Evolutionary conservation across 2,329 filamentous ascomycete genomes (phyloP), one percentile per base, ranked within the genome.

Genomic region (Hypoxylon sp.): DNA sequence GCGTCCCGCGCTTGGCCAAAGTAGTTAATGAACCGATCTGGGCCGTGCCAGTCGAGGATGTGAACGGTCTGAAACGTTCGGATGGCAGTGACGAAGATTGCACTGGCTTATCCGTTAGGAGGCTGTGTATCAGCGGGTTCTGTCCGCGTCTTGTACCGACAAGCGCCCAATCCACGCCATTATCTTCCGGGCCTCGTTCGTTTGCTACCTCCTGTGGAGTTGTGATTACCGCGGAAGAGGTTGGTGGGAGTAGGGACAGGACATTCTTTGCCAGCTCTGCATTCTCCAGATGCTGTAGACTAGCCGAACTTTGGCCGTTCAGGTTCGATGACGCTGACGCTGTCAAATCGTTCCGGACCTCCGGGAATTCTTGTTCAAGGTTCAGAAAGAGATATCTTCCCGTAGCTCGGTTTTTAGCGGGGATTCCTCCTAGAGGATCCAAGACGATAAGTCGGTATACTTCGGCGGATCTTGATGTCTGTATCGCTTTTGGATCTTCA

Each of bases 41-140:
- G 58, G 63, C 54, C 25, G 67, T 71, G 14, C 75, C 84, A 10
- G 78, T 79, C n/a, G 80, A 81, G 74, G 75, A 77, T 61, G 69
- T 76, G 37, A 78, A 73, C 0, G 81, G 76, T 62, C 79, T 82
- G 33, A 94, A 86, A 54, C 92, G 87, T 44, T 90, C 88, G 6
- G 90, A 85, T 0, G 96, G 96, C 0, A 99, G 84, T 0, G 96
- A 99, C 1, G 96, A 96, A 1, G 96, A 98, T 72, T 94, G 92
- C 13, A 95, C 88, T 0, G 96, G 95, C 76, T 97, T 97, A 81
- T 99, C 96, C 1, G 96, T 99, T 8, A 99, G 86, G 1, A 99
- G 88, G 75, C 98, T 98, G 81, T 99, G 94, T 50, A 99, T 96
- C 1, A 99, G 84, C 0, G 95, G 94, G 75, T 99, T 99, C 76